Evolutionary conservation across 371 early-diverging fungal genomes (phyloP).

Genomic region (Mortierella sp.): DNA sequence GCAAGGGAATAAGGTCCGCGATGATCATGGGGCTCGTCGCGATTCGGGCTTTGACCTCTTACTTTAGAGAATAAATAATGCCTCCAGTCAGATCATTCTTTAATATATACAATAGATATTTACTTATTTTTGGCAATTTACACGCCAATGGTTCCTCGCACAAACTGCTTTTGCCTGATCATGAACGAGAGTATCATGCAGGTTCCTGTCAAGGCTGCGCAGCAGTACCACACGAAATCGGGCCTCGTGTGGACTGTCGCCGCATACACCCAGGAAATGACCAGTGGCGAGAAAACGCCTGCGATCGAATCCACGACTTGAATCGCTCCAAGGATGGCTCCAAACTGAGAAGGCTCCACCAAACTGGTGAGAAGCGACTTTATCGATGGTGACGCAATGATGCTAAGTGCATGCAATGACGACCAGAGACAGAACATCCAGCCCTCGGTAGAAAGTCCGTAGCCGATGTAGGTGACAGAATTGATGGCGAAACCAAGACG

Average conservation of each 20-base stretch:
- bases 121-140: no score
- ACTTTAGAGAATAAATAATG: slow-evolving; percentile 26
- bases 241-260: slow-evolving; percentile 59
- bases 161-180: slow-evolving; percentile 32
- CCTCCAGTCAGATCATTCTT: no score
- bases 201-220: slow-evolving; percentile 26
- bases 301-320: slow-evolving; percentile 64
- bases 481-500: slow-evolving; percentile 57
- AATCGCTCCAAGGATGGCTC: slow-evolving; percentile 63
- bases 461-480: slow-evolving; percentile 43
- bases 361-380: slow-evolving; percentile 58
- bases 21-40: background rate
- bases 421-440: slow-evolving; percentile 45
- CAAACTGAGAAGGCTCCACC: slow-evolving; percentile 62
- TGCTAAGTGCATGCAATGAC: slow-evolving; percentile 54
- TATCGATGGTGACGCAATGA: slow-evolving; percentile 58
- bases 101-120: no score
- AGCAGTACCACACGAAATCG: slow-evolving; percentile 55
- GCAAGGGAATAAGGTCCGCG: slow-evolving; percentile 4
- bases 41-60: slow-evolving; percentile 32
- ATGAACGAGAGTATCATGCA: slow-evolving; percentile 37
- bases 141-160: no score
- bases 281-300: slow-evolving; percentile 47
- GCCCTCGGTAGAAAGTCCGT: slow-evolving; percentile 48
- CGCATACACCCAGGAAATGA: slow-evolving; percentile 58